These are phyloP conservation scores for Magnusiomyces fungicola DNA, from an alignment of 1,139 yeast species.

Conservation along the genomic window DNA sequence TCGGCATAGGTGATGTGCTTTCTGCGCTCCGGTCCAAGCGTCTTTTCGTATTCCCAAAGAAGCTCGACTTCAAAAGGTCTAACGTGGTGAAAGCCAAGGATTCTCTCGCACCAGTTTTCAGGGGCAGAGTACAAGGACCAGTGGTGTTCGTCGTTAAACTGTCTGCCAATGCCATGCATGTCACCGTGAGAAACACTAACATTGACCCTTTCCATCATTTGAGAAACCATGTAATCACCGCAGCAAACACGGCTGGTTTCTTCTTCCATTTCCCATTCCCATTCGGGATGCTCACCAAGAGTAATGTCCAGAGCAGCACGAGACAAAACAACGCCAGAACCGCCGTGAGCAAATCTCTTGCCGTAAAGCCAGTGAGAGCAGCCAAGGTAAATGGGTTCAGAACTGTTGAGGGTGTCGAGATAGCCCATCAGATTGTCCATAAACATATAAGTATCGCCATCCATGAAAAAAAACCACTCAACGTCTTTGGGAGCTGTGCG, in stretches of 20 bases:
- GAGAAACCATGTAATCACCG: slow-evolving; percentile 35
- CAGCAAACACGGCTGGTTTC: slow-evolving; percentile 27
- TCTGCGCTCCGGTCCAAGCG: slow-evolving; percentile 24
- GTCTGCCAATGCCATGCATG: slow-evolving; percentile 20
- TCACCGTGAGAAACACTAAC: slow-evolving; percentile 19
- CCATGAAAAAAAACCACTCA: slow-evolving; percentile 36
- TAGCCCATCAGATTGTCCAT: slow-evolving; percentile 27
- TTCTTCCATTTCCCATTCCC: slow-evolving; percentile 23
- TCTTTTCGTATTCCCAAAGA: slow-evolving; percentile 33
- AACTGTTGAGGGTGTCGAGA: slow-evolving; percentile 24
- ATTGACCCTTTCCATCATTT: slow-evolving; percentile 19
- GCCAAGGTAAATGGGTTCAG: slow-evolving; percentile 30
- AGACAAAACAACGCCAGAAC: slow-evolving; percentile 34
- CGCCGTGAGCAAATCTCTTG: slow-evolving; percentile 33
- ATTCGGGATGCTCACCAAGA: slow-evolving; percentile 22
- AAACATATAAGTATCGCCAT: slow-evolving; percentile 33
- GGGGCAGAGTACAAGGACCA: slow-evolving; percentile 17
- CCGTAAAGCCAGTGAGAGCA: slow-evolving; percentile 23
- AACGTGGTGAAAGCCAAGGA: slow-evolving; percentile 29
- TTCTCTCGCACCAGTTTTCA: not conserved
- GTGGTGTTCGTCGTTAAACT: slow-evolving; percentile 31
- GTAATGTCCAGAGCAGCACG: slow-evolving; percentile 27
- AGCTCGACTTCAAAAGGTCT: slow-evolving; percentile 30
- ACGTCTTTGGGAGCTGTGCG: slow-evolving; percentile 22
- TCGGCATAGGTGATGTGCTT: slow-evolving; percentile 27